Percentiles rank a stretch among this genome's conserved stretches.
phyloP scores from a whole-genome alignment of 805 yeast species.

The Ogataea trehalophila region DNA sequence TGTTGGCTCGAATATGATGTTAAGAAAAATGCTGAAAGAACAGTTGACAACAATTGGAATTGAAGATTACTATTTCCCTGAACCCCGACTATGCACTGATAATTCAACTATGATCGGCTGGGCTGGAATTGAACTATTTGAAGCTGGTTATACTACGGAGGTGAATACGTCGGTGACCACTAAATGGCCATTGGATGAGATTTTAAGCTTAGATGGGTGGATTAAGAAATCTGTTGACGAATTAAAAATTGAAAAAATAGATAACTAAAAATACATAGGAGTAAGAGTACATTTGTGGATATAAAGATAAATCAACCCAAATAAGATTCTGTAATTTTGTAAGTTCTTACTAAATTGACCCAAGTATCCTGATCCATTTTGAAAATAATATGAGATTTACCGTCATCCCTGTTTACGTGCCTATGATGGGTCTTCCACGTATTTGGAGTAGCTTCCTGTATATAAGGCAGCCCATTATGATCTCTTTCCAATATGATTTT shows the following conservation, averaged over 20 bases:
- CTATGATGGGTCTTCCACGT: conserved; percentile 21
- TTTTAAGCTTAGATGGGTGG: conserved; percentile 52
- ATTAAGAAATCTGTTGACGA: conserved; percentile 3
- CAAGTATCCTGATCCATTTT: conserved; percentile 65
- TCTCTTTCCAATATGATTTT: conserved; percentile 51
- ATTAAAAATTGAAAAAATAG: neutral
- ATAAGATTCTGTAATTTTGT: conserved; percentile 50
- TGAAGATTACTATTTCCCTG: conserved; percentile 59
- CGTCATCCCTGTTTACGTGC: conserved; percentile 17
- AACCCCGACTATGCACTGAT: conserved; percentile 75
- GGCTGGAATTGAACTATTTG: conserved; percentile 89
- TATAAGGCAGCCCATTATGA: conserved; percentile 34
- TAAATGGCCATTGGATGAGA: conserved; percentile 74
- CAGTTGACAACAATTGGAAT: conserved; percentile 30
- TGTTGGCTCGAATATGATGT: conserved; percentile 69
- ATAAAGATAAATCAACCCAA: neutral
- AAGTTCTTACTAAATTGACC: conserved; percentile 49
- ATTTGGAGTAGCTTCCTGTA: conserved; percentile 23
- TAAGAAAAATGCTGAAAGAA: conserved; percentile 44
- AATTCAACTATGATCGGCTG: conserved; percentile 97
- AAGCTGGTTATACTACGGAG: conserved; percentile 46
- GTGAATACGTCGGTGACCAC: conserved; percentile 59
- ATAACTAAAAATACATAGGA: neutral
- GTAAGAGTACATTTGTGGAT: neutral
- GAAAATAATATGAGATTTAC: conserved; percentile 63